These are phyloP conservation scores for Dispira simplex DNA, from an alignment of 192 early-diverging fungal genomes.

Conservation along the genomic window DNA sequence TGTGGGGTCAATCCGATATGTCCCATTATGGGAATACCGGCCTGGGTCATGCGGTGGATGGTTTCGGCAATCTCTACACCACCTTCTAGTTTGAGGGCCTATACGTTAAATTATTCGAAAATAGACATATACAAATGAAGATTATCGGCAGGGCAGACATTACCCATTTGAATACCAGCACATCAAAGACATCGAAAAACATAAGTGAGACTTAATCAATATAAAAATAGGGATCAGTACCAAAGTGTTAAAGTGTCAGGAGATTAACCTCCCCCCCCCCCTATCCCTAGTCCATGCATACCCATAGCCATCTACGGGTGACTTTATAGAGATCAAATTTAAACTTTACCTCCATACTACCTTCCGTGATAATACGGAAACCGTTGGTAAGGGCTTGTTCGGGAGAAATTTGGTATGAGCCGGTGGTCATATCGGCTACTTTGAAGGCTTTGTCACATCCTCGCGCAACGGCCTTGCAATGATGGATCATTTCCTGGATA, in stretches of 20 bases:
- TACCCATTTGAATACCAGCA: no score
- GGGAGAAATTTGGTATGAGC: conserved; percentile 70
- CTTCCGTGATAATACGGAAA: conserved; percentile 79
- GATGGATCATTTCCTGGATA: conserved; percentile 84
- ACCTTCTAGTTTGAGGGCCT: conserved; percentile 91
- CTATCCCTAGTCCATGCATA: no score
- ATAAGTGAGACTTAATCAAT: no score
- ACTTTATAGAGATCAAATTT: no score
- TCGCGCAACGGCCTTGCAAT: conserved; percentile 74
- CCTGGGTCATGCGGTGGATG: conserved; percentile 54
- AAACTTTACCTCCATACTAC: conserved; percentile 47
- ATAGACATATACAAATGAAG: no score
- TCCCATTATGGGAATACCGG: conserved; percentile 88
- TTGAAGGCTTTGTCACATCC: conserved; percentile 65
- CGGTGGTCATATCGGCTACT: conserved; percentile 85
- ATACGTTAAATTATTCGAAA: background rate
- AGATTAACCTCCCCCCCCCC: no score
- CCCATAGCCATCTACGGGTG: no score
- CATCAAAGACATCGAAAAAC: no score
- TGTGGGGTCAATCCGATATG: conserved; percentile 96
- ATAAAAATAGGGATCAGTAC: no score
- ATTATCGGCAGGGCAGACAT: no score
- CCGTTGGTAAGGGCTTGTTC: conserved; percentile 61
- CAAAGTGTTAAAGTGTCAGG: no score
- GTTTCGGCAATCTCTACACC: conserved; percentile 73